phyloP scores from a whole-genome alignment of 2,329 filamentous ascomycete species.

The Penicillium sp. region DNA sequence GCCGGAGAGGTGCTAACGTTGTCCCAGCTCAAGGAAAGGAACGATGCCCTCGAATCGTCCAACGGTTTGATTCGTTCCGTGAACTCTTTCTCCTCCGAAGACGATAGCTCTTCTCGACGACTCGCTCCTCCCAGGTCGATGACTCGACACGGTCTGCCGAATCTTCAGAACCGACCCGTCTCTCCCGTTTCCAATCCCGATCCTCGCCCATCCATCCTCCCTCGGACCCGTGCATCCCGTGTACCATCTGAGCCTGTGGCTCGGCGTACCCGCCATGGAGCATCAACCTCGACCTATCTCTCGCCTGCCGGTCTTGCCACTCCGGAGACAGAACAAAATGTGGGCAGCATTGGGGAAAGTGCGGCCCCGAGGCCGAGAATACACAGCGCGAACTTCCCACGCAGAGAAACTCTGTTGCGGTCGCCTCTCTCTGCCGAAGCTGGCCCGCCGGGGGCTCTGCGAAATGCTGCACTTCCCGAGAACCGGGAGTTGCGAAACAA shows the following conservation, averaged over 20 bases:
- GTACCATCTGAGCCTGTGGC: conserved; percentile 52
- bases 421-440: conserved; percentile 35
- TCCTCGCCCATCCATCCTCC: conserved; percentile 47
- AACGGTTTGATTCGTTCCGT: conserved; percentile 50
- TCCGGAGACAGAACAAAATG: conserved; percentile 39
- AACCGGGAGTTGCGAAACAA: conserved; percentile 13
- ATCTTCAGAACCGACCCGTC: conserved; percentile 48
- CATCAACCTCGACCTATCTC: conserved; percentile 27
- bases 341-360: conserved; percentile 29
- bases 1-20: conserved; percentile 5
- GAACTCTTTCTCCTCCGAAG: conserved; percentile 44
- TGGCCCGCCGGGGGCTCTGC: conserved; percentile 22
- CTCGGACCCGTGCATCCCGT: conserved; percentile 27
- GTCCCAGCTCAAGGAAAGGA: conserved; percentile 45
- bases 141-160: conserved; percentile 25
- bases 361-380: conserved; percentile 29
- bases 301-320: conserved; percentile 39
- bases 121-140: conserved; percentile 23
- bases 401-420: conserved; percentile 31
- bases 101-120: conserved; percentile 29
- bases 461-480: conserved; percentile 9
- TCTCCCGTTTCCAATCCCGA: conserved; percentile 57
- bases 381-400: conserved; percentile 33
- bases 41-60: conserved; percentile 45
- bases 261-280: conserved; percentile 41